Evolutionary conservation across 176 grass and related monocot genomes (phyloP).

Genomic region (Triticum urartu): DNA sequence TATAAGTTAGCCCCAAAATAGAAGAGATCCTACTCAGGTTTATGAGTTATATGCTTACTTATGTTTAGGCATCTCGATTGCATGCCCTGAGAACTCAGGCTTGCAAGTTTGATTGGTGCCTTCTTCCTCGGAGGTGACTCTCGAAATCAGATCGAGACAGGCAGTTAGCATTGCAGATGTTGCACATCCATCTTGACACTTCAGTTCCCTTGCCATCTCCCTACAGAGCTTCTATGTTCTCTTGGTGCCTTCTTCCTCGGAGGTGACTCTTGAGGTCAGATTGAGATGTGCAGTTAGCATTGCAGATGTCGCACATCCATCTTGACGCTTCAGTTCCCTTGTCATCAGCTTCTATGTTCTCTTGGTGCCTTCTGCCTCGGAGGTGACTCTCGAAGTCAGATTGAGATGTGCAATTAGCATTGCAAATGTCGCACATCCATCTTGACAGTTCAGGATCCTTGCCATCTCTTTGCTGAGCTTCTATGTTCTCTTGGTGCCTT

Average conservation of each 20-base stretch:
- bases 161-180: constrained; percentile 1
- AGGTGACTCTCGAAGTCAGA: background rate
- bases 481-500: constrained; percentile 15
- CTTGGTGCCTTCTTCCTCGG: background rate
- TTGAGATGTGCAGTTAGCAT: background rate
- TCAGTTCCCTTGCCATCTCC: background rate
- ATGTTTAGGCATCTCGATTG: background rate
- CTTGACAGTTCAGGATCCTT: background rate
- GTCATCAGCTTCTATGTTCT: background rate
- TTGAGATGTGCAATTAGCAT: background rate
- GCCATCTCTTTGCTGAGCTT: background rate
- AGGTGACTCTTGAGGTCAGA: background rate
- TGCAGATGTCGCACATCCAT: background rate
- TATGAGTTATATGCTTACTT: background rate
- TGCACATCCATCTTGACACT: constrained; percentile 11
- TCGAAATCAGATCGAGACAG: no score
- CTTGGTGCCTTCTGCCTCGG: background rate
- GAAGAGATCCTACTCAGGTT: background rate
- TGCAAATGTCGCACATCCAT: background rate
- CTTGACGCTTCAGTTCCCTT: background rate
- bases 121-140: no score
- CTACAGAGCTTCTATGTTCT: background rate
- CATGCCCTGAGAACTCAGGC: background rate
- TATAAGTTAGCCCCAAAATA: constrained; percentile 12
- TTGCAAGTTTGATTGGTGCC: background rate